Evolutionary conservation across 148 eudicot species (phyloP), one percentile per base, ranked within the genome.

Genomic region (Gaultheria prostrata): DNA sequence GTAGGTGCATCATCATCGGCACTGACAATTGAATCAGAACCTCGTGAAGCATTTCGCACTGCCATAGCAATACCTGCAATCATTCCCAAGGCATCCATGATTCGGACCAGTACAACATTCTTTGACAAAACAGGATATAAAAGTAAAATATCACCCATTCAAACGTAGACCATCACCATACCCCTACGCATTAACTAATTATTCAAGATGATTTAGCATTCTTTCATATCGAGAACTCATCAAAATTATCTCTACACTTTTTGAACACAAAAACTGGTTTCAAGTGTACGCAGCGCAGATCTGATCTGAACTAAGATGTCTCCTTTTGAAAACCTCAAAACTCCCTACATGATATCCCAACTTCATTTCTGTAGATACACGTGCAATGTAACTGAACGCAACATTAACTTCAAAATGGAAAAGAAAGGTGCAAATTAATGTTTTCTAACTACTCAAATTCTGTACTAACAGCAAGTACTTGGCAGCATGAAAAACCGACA

Each of bases 41-140:
- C 43, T 6, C 43, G 43, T 39, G 83, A 61, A 88, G 76, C 57
- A 17, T 49, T 82, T 50, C 49, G 80, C 79, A 71, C 61, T 21
- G 49, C 73, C 77, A 83, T 78, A 43, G 56, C 45, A 45, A 20
- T 74, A 50, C 82, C 82, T 82, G 65, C 46, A 56, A 32, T 50
- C 32, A 35, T 46, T 56, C 30, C 71, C 32, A 78, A 71, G 76
- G 17, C 33, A 71, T 71, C n/a, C 10, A 33, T 32, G 35, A 71
- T 71, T 71, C 76, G 11, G n/a, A 71, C 48, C 46, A 18, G 48
- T 70, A 32, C 48, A 71, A 1, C 24, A 71, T 33, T 33, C 8
- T 71, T 71, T 15, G 26, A 30, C 72, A 3, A 39, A 4, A 3
- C 18, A 28, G 72, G 18, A 30, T 67, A 14, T 30, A 67, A 39